Conservation (phyloP, 2,329 filamentous ascomycete species). For the Aspergillus fijiensis region DNA sequence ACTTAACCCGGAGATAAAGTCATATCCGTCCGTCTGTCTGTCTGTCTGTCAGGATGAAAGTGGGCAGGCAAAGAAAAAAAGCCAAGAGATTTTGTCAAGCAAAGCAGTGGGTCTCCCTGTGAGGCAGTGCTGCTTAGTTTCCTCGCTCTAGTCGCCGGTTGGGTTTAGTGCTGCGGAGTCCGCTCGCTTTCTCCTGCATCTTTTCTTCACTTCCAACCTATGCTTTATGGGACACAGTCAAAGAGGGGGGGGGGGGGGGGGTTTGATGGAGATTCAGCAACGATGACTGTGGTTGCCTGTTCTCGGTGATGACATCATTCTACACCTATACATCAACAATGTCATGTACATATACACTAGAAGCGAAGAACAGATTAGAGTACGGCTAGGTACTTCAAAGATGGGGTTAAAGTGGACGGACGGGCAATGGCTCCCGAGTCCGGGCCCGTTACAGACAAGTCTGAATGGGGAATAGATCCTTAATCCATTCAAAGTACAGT, state of each 20-base stretch:
- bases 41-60: background rate
- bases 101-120: slow-evolving; percentile 10
- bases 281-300: no score
- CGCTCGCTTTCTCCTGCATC: background rate
- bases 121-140: slow-evolving; percentile 14
- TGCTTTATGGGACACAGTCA: no score
- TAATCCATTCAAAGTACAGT: no score
- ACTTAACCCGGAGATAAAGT: background rate
- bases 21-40: background rate
- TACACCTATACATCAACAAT: no score
- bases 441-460: background rate
- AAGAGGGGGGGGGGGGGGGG: no score
- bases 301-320: no score
- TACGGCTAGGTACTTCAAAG: no score
- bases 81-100: background rate
- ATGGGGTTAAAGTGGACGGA: no score
- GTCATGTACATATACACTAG: no score
- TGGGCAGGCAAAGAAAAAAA: background rate
- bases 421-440: no score
- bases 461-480: background rate
- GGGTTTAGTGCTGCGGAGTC: background rate
- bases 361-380: no score
- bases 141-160: background rate
- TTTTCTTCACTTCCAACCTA: background rate
- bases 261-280: no score